A percentile compares a stretch with the other conserved stretches of the same genome.
phyloP scores from a whole-genome alignment of 495 filamentous ascomycete species.

The Parathielavia hyrcaniae region DNA sequence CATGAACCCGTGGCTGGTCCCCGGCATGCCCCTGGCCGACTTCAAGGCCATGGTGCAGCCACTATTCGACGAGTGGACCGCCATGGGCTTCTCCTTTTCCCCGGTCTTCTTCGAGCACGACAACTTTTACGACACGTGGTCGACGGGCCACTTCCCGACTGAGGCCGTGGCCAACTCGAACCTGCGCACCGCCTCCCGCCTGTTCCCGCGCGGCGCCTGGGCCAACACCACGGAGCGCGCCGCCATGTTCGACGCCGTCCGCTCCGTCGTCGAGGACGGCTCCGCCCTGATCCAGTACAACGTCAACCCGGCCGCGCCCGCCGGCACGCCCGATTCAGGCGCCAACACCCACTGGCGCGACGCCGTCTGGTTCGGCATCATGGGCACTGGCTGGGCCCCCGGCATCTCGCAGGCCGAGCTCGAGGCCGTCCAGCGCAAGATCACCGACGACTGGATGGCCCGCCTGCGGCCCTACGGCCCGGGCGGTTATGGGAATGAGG shows the following conservation, averaged over 20 bases:
- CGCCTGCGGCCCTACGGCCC: slow-evolving; percentile 19
- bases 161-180: slow-evolving; percentile 22
- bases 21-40: slow-evolving; percentile 19
- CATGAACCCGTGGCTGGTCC: slow-evolving; percentile 24
- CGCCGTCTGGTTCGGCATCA: slow-evolving; percentile 17
- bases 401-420: slow-evolving; percentile 8
- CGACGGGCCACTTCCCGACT: slow-evolving; percentile 17
- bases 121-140: slow-evolving; percentile 21
- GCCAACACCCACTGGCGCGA: slow-evolving; percentile 28
- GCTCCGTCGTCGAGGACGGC: slow-evolving; percentile 20
- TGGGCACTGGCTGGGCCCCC: slow-evolving; percentile 14
- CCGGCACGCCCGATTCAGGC: slow-evolving; percentile 12
- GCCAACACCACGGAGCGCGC: slow-evolving; percentile 17
- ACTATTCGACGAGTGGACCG: slow-evolving; percentile 36
- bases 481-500: slow-evolving; percentile 47
- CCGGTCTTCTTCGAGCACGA: slow-evolving; percentile 23
- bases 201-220: slow-evolving; percentile 32
- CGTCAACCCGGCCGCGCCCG: slow-evolving; percentile 15
- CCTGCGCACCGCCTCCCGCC: slow-evolving; percentile 36
- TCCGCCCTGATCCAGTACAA: slow-evolving; percentile 26
- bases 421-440: slow-evolving; percentile 11
- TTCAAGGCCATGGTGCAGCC: slow-evolving; percentile 33
- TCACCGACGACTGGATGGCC: slow-evolving; percentile 29
- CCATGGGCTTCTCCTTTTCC: slow-evolving; percentile 31
- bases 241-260: slow-evolving; percentile 21